These are phyloP conservation scores for Globisporangium splendens DNA, from an alignment of 352 stramenopile genomes.

Conservation along the genomic window DNA sequence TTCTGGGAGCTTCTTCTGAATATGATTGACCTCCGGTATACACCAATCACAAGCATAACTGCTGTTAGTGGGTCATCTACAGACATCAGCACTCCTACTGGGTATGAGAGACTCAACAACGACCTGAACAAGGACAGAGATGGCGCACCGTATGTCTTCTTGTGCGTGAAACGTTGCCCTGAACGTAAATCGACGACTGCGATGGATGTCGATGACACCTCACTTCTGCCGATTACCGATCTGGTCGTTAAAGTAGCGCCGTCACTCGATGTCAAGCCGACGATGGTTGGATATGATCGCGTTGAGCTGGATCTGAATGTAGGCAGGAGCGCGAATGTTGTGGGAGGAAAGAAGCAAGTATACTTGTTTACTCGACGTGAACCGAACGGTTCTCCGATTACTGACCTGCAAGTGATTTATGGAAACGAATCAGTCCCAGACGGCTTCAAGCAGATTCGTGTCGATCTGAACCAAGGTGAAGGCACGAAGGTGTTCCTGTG, in stretches of 20 bases:
- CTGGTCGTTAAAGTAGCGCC: conserved; percentile 68
- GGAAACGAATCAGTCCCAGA: conserved; percentile 78
- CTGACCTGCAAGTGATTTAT: conserved; percentile 78
- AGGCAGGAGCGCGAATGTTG: conserved; percentile 38
- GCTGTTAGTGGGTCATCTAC: conserved; percentile 72
- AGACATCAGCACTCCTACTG: conserved; percentile 57
- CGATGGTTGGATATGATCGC: conserved; percentile 67
- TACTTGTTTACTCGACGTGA: conserved; percentile 80
- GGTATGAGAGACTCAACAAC: conserved; percentile 76
- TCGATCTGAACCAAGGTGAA: conserved; percentile 86
- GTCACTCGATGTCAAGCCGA: conserved; percentile 54
- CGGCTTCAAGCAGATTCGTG: conserved; percentile 82
- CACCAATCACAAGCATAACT: conserved; percentile 76
- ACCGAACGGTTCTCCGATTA: conserved; percentile 78
- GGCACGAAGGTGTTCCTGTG: conserved; percentile 81
- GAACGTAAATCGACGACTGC: conserved; percentile 32
- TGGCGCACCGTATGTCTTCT: conserved; percentile 74
- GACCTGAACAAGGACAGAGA: conserved; percentile 85
- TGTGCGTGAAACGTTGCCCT: conserved; percentile 74
- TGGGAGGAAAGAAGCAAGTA: conserved; percentile 78
- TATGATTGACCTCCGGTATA: conserved; percentile 88
- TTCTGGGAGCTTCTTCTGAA: conserved; percentile 89
- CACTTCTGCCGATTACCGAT: conserved; percentile 71
- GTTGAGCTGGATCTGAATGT: conserved; percentile 83
- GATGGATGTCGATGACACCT: conserved; percentile 25